These are phyloP conservation scores for Ceratocystiopsis sp. DNA, from an alignment of 2,329 filamentous ascomycete genomes.

Conservation along the genomic window DNA sequence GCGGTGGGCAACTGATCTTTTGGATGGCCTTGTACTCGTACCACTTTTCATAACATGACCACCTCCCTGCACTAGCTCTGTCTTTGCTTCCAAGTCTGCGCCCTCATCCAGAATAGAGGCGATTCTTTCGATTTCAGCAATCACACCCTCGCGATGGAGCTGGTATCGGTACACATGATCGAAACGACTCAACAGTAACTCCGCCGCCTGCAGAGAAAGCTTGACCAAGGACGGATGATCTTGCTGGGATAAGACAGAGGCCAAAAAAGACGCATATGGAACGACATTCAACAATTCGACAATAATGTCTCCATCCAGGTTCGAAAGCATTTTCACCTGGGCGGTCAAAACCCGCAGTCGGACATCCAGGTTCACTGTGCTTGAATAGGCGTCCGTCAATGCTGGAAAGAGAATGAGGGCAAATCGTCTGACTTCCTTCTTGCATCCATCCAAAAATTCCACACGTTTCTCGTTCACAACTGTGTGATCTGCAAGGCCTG, in stretches of 20 bases:
- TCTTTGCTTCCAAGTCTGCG: constrained; percentile 20
- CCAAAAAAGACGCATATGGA: constrained; percentile 88
- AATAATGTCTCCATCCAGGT: constrained; percentile 71
- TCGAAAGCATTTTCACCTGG: constrained; percentile 96
- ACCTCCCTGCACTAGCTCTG: not conserved
- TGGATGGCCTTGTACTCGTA: too few species aligned
- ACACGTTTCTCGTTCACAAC: constrained; percentile 59
- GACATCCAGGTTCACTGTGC: constrained; percentile 87
- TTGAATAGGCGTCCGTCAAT: constrained; percentile 89
- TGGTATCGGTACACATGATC: constrained; percentile 87
- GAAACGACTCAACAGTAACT: constrained; percentile 69
- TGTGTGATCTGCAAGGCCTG: too few species aligned
- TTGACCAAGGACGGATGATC: constrained; percentile 81
- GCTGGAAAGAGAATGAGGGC: constrained; percentile 87
- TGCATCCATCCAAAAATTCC: constrained; percentile 68
- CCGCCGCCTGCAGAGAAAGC: constrained; percentile 73
- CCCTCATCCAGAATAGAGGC: constrained; percentile 26
- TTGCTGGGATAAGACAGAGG: constrained; percentile 87
- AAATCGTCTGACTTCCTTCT: constrained; percentile 75
- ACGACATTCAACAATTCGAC: constrained; percentile 74
- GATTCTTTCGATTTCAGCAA: constrained; percentile 74
- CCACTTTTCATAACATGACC: too few species aligned
- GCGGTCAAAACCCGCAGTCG: constrained; percentile 88
- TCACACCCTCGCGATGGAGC: constrained; percentile 92
- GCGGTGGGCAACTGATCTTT: too few species aligned